Evolutionary conservation across 257 asterid genomes (phyloP), one percentile per base, ranked within the genome.

Genomic region (Buddleja alternifolia): DNA sequence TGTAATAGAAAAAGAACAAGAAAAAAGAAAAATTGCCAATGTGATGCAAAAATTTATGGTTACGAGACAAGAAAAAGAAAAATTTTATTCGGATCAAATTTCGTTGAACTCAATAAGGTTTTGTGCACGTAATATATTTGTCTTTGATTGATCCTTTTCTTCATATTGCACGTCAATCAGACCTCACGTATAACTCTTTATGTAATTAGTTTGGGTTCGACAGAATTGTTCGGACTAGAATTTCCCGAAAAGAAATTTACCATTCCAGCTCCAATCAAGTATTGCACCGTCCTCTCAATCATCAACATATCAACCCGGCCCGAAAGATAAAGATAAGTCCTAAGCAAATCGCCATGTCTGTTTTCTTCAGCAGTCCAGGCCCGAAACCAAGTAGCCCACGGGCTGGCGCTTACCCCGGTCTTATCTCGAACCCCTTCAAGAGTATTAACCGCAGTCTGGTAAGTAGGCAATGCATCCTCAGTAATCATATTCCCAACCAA

Each of bases 281-380:
- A 75, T 12, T 81, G 86, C 11, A 72, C 61, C 0, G 81, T 81
- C 74, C 52, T 68, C 60, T 81, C 86, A 34, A 81, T 32, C 83
- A 74, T 81, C 24, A 41, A 4, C 83, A 81, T 78, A 40, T 81
- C 80, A 12, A 78, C 80, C 73, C 81, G 76, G 19, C 83, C 82
- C 1, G 82, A 81, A 17, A 82, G 83, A 32, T 82, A 78, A 6
- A 82, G 69, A 19, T 73, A 82, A 4, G 78, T 71, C 44, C 47
- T 25, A 0, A 82, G 80, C 70, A 82, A 24, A 52, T 82, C 84
- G 0, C 80, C 80, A 50, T 75, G 86, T 14, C 78, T 46, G 10
- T 78, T 82, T 51, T 82, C 84, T 71, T 82, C 84, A 6, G 84
- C 84, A 0, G 82, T 44, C 86, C 86, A 82, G 16, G 76, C 78